Conservation (phyloP, 257 asterid species). For the Datura wrightii region DNA sequence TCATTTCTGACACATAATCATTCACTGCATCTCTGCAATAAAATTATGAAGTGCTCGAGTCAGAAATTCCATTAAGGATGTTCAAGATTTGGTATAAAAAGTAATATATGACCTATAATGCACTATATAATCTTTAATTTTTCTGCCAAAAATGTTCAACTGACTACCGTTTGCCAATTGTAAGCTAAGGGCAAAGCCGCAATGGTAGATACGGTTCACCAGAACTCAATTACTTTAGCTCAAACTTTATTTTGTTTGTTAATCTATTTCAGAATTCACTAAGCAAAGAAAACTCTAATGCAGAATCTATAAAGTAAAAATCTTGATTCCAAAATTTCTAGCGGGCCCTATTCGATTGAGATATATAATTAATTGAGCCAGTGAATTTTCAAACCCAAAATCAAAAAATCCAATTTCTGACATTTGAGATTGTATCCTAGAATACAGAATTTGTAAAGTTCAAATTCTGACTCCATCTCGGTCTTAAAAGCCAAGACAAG, state of each 20-base stretch:
- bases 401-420: no score
- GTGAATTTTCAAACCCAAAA: no score
- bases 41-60: neutral
- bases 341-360: neutral
- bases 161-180: neutral
- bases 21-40: slow-evolving; percentile 42
- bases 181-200: neutral
- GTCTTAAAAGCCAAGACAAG: neutral
- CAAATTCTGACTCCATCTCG: neutral
- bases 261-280: neutral
- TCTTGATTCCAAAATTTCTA: neutral
- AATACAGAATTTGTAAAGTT: neutral
- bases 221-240: neutral
- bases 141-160: neutral
- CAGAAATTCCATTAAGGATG: neutral
- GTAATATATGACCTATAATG: neutral
- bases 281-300: neutral
- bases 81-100: neutral
- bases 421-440: neutral
- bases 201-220: neutral
- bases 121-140: neutral
- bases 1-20: slow-evolving; percentile 42
- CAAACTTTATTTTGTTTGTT: neutral
- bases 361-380: neutral
- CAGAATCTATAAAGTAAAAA: neutral